Evolutionary conservation across 306 rosid species (phyloP).

Genomic region (Malus asiatica): DNA sequence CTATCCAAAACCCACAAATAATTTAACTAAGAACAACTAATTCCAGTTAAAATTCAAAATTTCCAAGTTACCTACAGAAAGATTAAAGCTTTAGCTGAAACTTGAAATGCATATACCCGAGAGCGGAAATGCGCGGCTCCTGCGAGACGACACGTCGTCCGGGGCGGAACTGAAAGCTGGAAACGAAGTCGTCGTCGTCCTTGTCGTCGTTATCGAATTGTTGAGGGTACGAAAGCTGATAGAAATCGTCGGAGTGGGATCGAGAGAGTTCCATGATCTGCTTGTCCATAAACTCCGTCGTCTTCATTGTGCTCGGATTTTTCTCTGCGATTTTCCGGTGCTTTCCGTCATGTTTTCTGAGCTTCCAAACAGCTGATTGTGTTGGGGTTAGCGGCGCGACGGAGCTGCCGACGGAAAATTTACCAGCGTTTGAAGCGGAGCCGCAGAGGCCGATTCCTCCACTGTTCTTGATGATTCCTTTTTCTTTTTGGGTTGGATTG

Average conservation of each 20-base stretch:
- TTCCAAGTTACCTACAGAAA: background rate
- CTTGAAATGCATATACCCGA: constrained; percentile 10
- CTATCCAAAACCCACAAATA: background rate
- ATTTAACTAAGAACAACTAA: background rate
- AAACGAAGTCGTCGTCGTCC: constrained; percentile 13
- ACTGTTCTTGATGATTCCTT: background rate
- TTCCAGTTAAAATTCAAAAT: background rate
- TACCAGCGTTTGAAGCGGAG: background rate
- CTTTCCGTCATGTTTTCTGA: background rate
- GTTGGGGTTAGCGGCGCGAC: background rate
- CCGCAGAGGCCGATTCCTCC: background rate
- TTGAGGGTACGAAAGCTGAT: constrained; percentile 10
- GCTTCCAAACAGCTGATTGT: background rate
- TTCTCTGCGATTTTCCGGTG: background rate
- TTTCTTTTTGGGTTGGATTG: background rate
- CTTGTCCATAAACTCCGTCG: constrained; percentile 35
- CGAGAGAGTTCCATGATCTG: constrained; percentile 27
- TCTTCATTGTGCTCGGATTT: constrained; percentile 9
- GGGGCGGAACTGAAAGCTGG: constrained; percentile 19
- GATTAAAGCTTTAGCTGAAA: background rate
- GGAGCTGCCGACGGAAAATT: background rate
- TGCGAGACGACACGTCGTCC: constrained; percentile 10
- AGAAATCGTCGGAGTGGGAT: constrained; percentile 31
- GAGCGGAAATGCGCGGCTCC: constrained; percentile 2
- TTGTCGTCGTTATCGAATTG: background rate